These are phyloP conservation scores for Scutellospora calospora DNA, from an alignment of 371 early-diverging fungal species.

Conservation along the genomic window DNA sequence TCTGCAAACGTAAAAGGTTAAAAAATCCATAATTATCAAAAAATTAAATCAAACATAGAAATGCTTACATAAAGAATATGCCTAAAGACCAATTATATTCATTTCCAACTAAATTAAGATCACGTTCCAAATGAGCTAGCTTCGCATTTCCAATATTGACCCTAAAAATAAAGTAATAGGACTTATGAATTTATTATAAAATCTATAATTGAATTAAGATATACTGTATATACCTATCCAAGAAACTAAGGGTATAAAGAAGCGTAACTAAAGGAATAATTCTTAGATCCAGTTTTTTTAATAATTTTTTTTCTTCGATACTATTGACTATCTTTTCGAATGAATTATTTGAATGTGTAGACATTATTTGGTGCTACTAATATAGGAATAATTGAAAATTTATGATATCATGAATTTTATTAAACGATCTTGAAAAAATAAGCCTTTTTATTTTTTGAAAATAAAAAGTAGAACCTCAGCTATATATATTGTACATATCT, in stretches of 20 bases:
- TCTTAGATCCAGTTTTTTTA: not conserved
- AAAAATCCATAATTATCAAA: too few relatives aligned
- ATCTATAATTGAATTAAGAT: not conserved
- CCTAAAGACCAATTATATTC: slow-evolving; percentile 63
- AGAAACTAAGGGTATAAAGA: slow-evolving; percentile 1
- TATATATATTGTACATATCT: too few relatives aligned
- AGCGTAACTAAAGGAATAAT: slow-evolving; percentile 4
- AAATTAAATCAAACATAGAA: not conserved
- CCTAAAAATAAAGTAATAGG: not conserved
- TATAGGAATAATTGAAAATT: too few relatives aligned
- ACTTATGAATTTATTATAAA: not conserved
- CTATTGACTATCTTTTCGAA: too few relatives aligned
- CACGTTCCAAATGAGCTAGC: slow-evolving; percentile 56
- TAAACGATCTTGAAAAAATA: too few relatives aligned
- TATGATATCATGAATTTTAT: too few relatives aligned
- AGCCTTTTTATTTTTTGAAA: too few relatives aligned
- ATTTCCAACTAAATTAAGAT: slow-evolving; percentile 52
- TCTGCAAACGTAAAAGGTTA: not conserved
- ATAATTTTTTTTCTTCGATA: slow-evolving; percentile 1
- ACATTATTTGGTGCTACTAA: too few relatives aligned
- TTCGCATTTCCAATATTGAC: slow-evolving; percentile 57
- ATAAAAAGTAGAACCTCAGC: too few relatives aligned
- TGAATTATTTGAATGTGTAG: too few relatives aligned
- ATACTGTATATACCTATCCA: slow-evolving; percentile 34
- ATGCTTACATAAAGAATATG: slow-evolving; percentile 59